These are phyloP conservation scores for Cyathus striatus DNA, from an alignment of 768 basidiomycete genomes.

Conservation along the genomic window DNA sequence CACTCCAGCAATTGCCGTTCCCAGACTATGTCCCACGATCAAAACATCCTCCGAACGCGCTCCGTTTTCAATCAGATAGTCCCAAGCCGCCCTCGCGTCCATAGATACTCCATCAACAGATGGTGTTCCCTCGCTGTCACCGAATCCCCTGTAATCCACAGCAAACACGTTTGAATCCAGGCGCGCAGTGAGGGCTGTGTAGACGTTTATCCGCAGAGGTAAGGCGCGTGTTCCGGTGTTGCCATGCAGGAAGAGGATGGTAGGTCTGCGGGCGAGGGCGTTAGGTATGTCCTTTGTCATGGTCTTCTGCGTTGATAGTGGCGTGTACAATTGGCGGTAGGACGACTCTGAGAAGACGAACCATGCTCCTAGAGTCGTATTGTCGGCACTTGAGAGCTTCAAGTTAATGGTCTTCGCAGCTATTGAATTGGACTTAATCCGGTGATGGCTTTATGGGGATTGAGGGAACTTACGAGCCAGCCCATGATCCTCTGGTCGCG, in stretches of 20 bases:
- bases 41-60: constrained; percentile 47
- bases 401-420: constrained; percentile 61
- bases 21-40: constrained; percentile 71
- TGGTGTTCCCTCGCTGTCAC: constrained; percentile 61
- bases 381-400: constrained; percentile 55
- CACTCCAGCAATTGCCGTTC: constrained; percentile 59
- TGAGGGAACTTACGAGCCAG: constrained; percentile 38
- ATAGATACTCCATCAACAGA: constrained; percentile 50
- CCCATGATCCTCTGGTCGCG: constrained; percentile 35
- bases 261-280: constrained; percentile 36
- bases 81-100: constrained; percentile 62
- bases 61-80: constrained; percentile 51
- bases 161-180: constrained; percentile 57
- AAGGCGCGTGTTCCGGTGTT: constrained; percentile 64
- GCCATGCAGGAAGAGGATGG: constrained; percentile 70
- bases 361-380: constrained; percentile 63
- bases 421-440: constrained; percentile 13
- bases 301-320: constrained; percentile 25
- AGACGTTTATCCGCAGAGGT: constrained; percentile 44
- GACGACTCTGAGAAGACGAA: constrained; percentile 51
- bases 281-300: constrained; percentile 18
- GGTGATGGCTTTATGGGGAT: neutral
- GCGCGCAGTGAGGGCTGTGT: constrained; percentile 43
- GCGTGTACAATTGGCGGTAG: constrained; percentile 35
- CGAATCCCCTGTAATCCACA: constrained; percentile 76